Base-by-base conservation (phyloP, 2,329 filamentous ascomycete species). In the Fusarium continuum region DNA sequence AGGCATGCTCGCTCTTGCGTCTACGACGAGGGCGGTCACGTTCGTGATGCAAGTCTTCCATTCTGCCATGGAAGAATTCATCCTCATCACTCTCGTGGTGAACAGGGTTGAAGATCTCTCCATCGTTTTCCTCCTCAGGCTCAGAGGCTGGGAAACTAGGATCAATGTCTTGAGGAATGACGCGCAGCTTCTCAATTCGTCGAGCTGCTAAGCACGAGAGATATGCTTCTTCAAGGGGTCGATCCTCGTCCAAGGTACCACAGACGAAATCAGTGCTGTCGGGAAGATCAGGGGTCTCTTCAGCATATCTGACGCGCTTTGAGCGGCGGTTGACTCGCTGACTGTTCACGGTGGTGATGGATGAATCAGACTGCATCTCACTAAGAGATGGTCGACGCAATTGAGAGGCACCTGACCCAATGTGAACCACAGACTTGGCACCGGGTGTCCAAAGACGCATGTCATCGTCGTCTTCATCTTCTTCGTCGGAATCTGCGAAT, bases 181-280 rank as follows among this genome's bases (percentile, higher is more conserved):
- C 75, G 62, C 90, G 88, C 59, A 93, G 90, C 78, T 93, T 97
- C 67, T 90, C 88, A 40, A 89, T 89, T 69, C 93, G 90, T 66
- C 91, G 89, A 51, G 91, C 88, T 71, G 93, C 91, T 55, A 96
- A 84, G 70, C 91, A 92, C 3, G 91, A 91, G 52, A 96, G 85
- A 75, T 97, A 99, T 1, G 92, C 94, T 67, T 93, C 92, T 74
- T 99, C 95, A n/a, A 98, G 79, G 4, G 93, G 92, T 38, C 92
- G 88, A 72, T 99, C 95, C 76, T 99, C 95, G 67, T 99, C 95
- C 17, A 99, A 83, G 2, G 95, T 99, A 55, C 95, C 95, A 72
- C 95, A 98, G n/a, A 99, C 95, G 67, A 99, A 99, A 75, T 99
- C 95, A 13, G 95, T 98, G 77, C 93, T 97, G 75, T 99, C 95